Conservation (phyloP, 306 rosid genomes). For the Herpetospermum pedunculosum region DNA sequence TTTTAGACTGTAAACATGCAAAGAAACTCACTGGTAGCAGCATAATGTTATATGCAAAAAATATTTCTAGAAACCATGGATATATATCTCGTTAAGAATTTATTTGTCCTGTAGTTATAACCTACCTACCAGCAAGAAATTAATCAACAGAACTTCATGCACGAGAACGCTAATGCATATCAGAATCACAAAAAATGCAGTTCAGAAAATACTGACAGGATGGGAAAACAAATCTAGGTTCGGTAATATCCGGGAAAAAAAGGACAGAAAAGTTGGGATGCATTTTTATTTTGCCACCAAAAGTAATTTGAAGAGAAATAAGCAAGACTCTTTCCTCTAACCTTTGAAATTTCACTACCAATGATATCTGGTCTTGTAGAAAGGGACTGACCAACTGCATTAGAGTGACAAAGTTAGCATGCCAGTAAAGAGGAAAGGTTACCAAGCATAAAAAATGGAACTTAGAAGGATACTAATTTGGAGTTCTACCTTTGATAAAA, state of each 20-base stretch:
- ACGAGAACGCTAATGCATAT: not conserved
- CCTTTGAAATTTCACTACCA: constrained; percentile 90
- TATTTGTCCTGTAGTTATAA: not conserved
- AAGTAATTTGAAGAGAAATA: not conserved
- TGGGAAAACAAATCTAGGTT: not conserved
- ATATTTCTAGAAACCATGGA: not conserved
- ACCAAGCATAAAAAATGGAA: too few relatives aligned
- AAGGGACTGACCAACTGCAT: constrained; percentile 98
- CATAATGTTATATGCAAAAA: not conserved
- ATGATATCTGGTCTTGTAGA: constrained; percentile 96
- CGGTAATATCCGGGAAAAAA: not conserved
- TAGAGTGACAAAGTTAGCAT: constrained; percentile 46
- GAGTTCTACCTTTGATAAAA: constrained; percentile 73
- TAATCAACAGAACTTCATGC: not conserved
- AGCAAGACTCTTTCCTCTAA: constrained; percentile 20
- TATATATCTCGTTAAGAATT: not conserved
- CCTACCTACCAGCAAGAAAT: not conserved
- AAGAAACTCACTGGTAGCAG: not conserved
- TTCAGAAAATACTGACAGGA: not conserved
- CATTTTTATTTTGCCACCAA: not conserved
- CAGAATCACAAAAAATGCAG: not conserved
- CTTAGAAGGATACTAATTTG: too few relatives aligned
- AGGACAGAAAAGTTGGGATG: not conserved
- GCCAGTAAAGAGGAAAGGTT: too few relatives aligned
- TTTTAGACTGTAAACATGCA: not conserved